Evolutionary conservation across 2,329 filamentous ascomycete species (phyloP).

Genomic region (Talaromyces atroroseus): DNA sequence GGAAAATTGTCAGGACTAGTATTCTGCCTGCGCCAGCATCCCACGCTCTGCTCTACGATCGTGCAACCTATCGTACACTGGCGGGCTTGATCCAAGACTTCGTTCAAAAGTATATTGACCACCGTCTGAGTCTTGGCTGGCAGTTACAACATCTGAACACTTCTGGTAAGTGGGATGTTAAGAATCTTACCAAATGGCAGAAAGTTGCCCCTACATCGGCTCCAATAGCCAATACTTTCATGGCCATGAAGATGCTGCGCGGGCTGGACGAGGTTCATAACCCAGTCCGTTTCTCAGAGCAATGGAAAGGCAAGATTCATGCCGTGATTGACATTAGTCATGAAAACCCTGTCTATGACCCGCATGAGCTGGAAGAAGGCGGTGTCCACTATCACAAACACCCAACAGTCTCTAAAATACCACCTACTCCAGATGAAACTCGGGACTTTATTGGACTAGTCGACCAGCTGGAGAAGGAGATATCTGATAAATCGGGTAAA

Average conservation of each 20-base stretch:
- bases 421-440: constrained; percentile 61
- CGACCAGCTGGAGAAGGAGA: constrained; percentile 54
- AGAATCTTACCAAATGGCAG: constrained; percentile 90
- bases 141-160: constrained; percentile 83
- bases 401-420: constrained; percentile 85
- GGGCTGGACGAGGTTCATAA: constrained; percentile 82
- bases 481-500: constrained; percentile 32
- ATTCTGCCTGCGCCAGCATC: constrained; percentile 72
- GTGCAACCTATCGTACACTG: constrained; percentile 67
- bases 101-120: constrained; percentile 66
- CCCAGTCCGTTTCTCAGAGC: constrained; percentile 63
- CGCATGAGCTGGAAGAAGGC: constrained; percentile 59
- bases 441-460: constrained; percentile 55
- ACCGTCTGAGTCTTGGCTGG: constrained; percentile 77
- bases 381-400: constrained; percentile 77
- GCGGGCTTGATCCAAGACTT: constrained; percentile 81
- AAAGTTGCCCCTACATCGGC: constrained; percentile 70
- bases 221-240: constrained; percentile 72
- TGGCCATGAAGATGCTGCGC: constrained; percentile 86
- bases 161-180: constrained; percentile 96
- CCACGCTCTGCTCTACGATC: constrained; percentile 78
- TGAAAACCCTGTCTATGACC: constrained; percentile 84
- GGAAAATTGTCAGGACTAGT: constrained; percentile 56
- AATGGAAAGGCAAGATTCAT: constrained; percentile 62
- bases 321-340: constrained; percentile 88